Conservation (phyloP, 495 filamentous ascomycete genomes). For the Beverwykella pulmonaria region DNA sequence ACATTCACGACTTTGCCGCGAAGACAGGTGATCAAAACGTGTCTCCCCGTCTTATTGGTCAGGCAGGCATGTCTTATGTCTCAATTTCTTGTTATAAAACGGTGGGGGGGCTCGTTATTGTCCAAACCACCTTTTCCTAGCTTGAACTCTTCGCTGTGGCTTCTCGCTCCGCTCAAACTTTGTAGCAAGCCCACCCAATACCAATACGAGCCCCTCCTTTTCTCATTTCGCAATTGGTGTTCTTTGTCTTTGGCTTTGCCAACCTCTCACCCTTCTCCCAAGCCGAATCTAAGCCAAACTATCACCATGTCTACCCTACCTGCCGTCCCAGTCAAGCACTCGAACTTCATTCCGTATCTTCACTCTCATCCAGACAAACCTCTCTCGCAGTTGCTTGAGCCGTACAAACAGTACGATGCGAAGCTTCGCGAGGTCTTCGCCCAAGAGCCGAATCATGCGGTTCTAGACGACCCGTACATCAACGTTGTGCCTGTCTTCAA, state of each 20-base stretch:
- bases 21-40: constrained; percentile 8
- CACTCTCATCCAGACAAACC: constrained; percentile 55
- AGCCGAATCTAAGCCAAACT: background rate
- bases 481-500: constrained; percentile 74
- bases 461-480: constrained; percentile 60
- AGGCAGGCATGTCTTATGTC: background rate
- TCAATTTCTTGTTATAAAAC: background rate
- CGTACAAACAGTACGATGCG: constrained; percentile 70
- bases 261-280: background rate
- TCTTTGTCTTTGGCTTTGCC: background rate
- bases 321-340: constrained; percentile 48
- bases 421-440: constrained; percentile 71
- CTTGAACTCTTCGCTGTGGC: background rate
- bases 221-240: background rate
- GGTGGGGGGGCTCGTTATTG: background rate
- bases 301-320: constrained; percentile 28
- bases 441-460: constrained; percentile 63
- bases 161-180: background rate
- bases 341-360: constrained; percentile 52
- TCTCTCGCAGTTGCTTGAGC: constrained; percentile 62
- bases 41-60: background rate
- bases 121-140: too few relatives aligned
- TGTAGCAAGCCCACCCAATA: background rate
- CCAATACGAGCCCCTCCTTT: background rate
- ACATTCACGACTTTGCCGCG: background rate